Conservation (phyloP, 2,329 filamentous ascomycete genomes). For the Colletotrichum euphorbiae region DNA sequence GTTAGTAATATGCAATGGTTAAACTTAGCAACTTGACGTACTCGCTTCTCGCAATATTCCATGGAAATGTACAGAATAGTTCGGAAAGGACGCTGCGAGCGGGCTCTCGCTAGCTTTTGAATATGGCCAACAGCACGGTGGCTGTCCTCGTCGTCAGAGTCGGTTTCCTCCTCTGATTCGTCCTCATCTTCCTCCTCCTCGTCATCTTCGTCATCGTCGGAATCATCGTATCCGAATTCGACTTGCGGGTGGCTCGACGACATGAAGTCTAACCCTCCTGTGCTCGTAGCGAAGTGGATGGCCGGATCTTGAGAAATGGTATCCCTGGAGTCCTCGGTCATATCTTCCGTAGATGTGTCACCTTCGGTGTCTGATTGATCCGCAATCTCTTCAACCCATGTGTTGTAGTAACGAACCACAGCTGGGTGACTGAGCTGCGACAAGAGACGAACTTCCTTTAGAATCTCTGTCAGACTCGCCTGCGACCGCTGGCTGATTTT, state of each 20-base stretch:
- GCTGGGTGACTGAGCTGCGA: slow-evolving; percentile 92
- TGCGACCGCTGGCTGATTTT: slow-evolving; percentile 89
- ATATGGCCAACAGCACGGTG: slow-evolving; percentile 40
- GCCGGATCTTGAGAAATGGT: slow-evolving; percentile 56
- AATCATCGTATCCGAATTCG: slow-evolving; percentile 78
- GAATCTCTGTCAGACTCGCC: slow-evolving; percentile 81
- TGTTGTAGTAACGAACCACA: slow-evolving; percentile 91
- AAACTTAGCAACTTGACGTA: slow-evolving; percentile 51
- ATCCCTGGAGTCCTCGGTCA: slow-evolving; percentile 52
- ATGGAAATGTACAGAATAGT: slow-evolving; percentile 96
- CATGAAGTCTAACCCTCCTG: slow-evolving; percentile 90
- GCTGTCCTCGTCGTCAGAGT: slow-evolving; percentile 50
- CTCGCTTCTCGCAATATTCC: slow-evolving; percentile 96
- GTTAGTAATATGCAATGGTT: slow-evolving; percentile 26
- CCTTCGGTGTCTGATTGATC: slow-evolving; percentile 67
- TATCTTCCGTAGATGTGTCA: slow-evolving; percentile 64
- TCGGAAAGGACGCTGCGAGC: slow-evolving; percentile 65
- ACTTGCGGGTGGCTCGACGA: slow-evolving; percentile 84
- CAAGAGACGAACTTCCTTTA: slow-evolving; percentile 87
- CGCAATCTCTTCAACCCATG: slow-evolving; percentile 85
- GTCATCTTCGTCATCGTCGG: slow-evolving; percentile 51
- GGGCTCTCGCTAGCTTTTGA: slow-evolving; percentile 38
- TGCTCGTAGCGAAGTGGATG: slow-evolving; percentile 76
- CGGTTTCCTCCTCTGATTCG: slow-evolving; percentile 58
- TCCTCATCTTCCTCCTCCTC: slow-evolving; percentile 54